A percentile compares a stretch with the other conserved stretches of the same genome.
phyloP scores from a whole-genome alignment of 225 moss, liverwort and hornwort genomes.

The Bryoerythrophyllum caledonicum region DNA sequence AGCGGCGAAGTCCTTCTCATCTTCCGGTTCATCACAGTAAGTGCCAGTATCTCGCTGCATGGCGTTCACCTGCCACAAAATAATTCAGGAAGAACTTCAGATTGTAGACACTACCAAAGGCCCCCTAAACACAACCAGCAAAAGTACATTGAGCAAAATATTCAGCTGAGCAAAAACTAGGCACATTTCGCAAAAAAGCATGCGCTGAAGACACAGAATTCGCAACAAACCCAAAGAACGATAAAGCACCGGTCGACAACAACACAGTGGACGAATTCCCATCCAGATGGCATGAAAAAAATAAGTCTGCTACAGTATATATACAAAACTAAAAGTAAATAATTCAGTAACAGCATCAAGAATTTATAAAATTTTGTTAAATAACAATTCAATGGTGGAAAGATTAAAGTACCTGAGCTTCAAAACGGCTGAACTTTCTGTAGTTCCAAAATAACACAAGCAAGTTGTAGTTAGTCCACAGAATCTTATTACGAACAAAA shows the following conservation, averaged over 20 bases:
- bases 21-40: slow-evolving; percentile 94
- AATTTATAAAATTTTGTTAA: neutral
- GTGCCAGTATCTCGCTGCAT: slow-evolving; percentile 96
- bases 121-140: slow-evolving; percentile 4
- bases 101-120: neutral
- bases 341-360: slow-evolving; percentile 2
- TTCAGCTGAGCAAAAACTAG: neutral
- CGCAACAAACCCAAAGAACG: neutral
- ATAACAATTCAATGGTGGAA: neutral
- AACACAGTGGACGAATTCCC: neutral
- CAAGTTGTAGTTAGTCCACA: slow-evolving; percentile 4
- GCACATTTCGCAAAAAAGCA: neutral
- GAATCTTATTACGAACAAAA: neutral
- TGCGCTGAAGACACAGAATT: neutral
- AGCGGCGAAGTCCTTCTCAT: slow-evolving; percentile 69
- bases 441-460: slow-evolving; percentile 27
- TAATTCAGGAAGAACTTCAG: neutral
- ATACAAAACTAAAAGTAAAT: neutral
- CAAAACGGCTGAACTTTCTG: slow-evolving; percentile 94
- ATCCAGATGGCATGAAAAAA: slow-evolving; percentile 8
- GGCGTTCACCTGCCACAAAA: slow-evolving; percentile 62
- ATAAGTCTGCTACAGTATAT: neutral
- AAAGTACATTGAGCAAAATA: neutral
- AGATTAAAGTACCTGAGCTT: slow-evolving; percentile 63
- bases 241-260: neutral